Conservation (phyloP, 129 eudicot species). For the Artemisia argyi region DNA sequence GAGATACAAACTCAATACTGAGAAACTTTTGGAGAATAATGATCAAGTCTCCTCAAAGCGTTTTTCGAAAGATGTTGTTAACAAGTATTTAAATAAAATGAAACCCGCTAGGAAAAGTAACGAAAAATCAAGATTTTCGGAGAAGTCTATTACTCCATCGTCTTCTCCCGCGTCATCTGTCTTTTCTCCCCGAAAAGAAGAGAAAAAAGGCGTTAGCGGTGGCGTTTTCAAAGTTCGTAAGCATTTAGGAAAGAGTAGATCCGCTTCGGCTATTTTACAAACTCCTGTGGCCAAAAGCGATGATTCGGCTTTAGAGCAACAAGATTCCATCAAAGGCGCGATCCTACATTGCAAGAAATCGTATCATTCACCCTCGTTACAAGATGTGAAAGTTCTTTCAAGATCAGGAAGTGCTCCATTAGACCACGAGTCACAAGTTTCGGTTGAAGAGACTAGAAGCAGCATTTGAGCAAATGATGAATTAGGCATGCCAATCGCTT, state of each 20-base stretch:
- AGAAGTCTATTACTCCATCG: constrained; percentile 44
- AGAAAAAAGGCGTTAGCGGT: constrained; percentile 32
- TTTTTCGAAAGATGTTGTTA: constrained; percentile 40
- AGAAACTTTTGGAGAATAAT: constrained; percentile 20
- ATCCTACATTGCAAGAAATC: constrained; percentile 84
- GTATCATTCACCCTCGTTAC: constrained; percentile 37
- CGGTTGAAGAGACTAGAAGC: constrained; percentile 34
- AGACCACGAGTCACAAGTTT: constrained; percentile 16
- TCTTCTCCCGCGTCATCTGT: constrained; percentile 57
- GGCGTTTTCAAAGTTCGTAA: constrained; percentile 40
- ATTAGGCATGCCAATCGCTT: not conserved
- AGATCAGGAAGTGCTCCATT: constrained; percentile 61
- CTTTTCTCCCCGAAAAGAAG: constrained; percentile 55
- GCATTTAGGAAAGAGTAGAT: constrained; percentile 60
- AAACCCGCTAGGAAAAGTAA: constrained; percentile 52
- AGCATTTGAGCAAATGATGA: constrained; percentile 22
- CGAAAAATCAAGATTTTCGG: constrained; percentile 40
- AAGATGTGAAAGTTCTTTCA: constrained; percentile 37
- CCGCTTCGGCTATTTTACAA: constrained; percentile 41
- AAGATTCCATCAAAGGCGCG: constrained; percentile 71
- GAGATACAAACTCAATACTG: constrained; percentile 44
- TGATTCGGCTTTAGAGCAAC: constrained; percentile 52
- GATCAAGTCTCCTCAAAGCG: constrained; percentile 31
- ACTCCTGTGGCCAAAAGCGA: constrained; percentile 50
- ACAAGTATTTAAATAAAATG: constrained; percentile 56